Evolutionary conservation across 805 yeast species (phyloP), one percentile per base, ranked within the genome.

Genomic region (Candida coleopterorum): DNA sequence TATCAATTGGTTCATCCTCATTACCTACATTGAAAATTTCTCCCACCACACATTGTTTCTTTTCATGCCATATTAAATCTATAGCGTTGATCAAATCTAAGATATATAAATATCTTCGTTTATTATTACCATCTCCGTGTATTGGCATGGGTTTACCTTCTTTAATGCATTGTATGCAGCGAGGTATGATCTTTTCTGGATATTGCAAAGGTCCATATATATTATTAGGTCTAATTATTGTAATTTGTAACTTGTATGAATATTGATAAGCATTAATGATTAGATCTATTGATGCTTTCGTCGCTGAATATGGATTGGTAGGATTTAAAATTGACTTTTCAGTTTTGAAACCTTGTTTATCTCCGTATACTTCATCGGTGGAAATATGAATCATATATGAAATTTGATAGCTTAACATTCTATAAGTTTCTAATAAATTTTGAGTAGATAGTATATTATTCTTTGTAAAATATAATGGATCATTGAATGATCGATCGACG

Each of bases 351-450:
- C 38, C 46, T 0, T 31, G 41, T 1, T 30, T 32, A 40, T 74
- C 78, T 1, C 81, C 81, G 43, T 75, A 75, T 0, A 76, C 81
- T 43, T 75, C 81, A 47, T 75, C 81, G 0, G 81, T 76, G 8
- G 81, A 75, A 30, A 75, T 58, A 45, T 75, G 79, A 5, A 74
- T 33, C 27, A 72, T 57, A 14, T 10, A 21, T 12, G 17, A 8
- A 9, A 35, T 18, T 14, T 18, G 24, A 9, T 25, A 14, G 1
- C 23, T 23, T 18, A 45, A 16, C 15, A 39, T 14, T 21, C 72
- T 52, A 14, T 58, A 49, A 17, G 59, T 55, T 45, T 75, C 79
- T 5, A 75, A 55, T 12, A 76, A 40, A 17, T 62, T 67, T 40
- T 71, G 77, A 1, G 77, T 65, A 8, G 75, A 67, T 2, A 69